Conservation (phyloP, 805 yeast species). For the Brettanomyces bruxellensis region DNA sequence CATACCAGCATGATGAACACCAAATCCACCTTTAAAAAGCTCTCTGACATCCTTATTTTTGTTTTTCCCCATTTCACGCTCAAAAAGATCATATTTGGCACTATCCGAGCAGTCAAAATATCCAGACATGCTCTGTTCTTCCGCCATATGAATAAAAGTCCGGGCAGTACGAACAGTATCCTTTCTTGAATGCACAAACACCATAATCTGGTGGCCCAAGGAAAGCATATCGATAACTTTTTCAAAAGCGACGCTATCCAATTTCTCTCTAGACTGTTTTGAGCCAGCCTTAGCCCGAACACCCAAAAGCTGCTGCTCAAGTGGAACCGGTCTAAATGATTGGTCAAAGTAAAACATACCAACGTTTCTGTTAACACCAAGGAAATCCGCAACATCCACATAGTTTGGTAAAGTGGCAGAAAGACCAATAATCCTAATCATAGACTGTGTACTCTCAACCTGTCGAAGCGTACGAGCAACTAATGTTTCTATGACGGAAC, state of each 20-base stretch:
- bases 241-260: slow-evolving; percentile 70
- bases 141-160: slow-evolving; percentile 60
- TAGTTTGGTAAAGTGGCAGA: slow-evolving; percentile 92
- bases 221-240: slow-evolving; percentile 59
- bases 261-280: slow-evolving; percentile 56
- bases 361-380: slow-evolving; percentile 80
- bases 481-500: slow-evolving; percentile 91
- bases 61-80: slow-evolving; percentile 61
- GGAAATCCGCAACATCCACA: slow-evolving; percentile 87
- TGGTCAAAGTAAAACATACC: slow-evolving; percentile 95
- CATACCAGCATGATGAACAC: slow-evolving; percentile 98
- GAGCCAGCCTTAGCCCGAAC: slow-evolving; percentile 81
- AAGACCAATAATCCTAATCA: slow-evolving; percentile 89
- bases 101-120: slow-evolving; percentile 49
- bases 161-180: slow-evolving; percentile 84
- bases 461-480: slow-evolving; percentile 92
- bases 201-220: slow-evolving; percentile 85
- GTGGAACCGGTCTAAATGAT: slow-evolving; percentile 87
- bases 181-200: slow-evolving; percentile 91
- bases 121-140: slow-evolving; percentile 44
- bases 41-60: slow-evolving; percentile 76
- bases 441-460: slow-evolving; percentile 87
- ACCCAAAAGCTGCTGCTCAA: slow-evolving; percentile 81
- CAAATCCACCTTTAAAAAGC: slow-evolving; percentile 73
- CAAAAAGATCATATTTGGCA: slow-evolving; percentile 33